Conservation (phyloP, 1,284 basidiomycete species). For the Marasmius tenuissimus region DNA sequence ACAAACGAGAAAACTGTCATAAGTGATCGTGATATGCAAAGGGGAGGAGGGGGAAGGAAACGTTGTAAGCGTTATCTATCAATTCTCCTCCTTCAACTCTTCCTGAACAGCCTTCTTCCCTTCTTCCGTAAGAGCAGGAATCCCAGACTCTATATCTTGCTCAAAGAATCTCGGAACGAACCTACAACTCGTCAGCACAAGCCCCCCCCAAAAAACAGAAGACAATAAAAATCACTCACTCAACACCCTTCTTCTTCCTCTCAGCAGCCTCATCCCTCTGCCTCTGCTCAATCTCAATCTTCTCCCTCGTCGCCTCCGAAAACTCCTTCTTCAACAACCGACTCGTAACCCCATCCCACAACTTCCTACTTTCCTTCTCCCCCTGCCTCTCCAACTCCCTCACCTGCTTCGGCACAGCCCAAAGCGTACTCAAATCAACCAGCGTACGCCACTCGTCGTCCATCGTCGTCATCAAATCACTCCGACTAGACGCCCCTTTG, state of each 20-base stretch:
- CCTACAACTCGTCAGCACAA: constrained; percentile 38
- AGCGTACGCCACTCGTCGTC: constrained; percentile 59
- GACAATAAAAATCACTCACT: constrained; percentile 53
- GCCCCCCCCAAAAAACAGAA: not conserved
- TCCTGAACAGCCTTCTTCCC: constrained; percentile 72
- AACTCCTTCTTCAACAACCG: constrained; percentile 84
- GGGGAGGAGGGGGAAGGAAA: no score
- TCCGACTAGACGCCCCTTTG: constrained; percentile 28
- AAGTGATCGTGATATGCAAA: no score
- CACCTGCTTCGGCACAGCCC: constrained; percentile 82
- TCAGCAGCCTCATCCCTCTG: constrained; percentile 87
- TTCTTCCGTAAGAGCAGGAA: constrained; percentile 69
- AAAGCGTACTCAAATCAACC: constrained; percentile 76
- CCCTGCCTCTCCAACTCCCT: constrained; percentile 81
- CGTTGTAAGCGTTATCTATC: no score
- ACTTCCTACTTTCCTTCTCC: constrained; percentile 78
- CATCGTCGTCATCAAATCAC: constrained; percentile 25
- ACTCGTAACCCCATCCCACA: constrained; percentile 88
- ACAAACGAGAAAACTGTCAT: no score
- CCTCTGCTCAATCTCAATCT: constrained; percentile 86
- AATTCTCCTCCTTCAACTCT: constrained; percentile 51
- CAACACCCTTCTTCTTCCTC: constrained; percentile 73
- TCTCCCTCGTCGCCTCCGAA: constrained; percentile 85
- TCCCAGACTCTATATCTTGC: constrained; percentile 69
- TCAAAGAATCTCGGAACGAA: constrained; percentile 85